phyloP scores from a whole-genome alignment of 176 grass and related monocot species.

The Dendrocalamus sinicus region DNA sequence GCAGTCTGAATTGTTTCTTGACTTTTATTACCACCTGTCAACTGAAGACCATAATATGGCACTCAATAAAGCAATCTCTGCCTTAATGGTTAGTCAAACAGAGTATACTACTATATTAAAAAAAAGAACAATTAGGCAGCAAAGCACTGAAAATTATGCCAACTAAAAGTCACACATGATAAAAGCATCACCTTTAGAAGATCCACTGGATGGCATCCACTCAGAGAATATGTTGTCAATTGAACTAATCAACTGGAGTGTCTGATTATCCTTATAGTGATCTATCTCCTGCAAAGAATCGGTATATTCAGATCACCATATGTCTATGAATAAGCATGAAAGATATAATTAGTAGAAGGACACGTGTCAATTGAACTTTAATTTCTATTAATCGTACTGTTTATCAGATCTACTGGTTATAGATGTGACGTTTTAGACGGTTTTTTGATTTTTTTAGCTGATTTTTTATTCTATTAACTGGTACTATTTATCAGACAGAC shows the following conservation, averaged over 20 bases:
- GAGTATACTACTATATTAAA: background rate
- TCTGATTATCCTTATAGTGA: background rate
- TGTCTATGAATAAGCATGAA: background rate
- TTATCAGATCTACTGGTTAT: too few species aligned
- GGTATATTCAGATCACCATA: background rate
- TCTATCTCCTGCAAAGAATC: constrained; percentile 2
- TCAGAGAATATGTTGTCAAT: background rate
- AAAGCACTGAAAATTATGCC: background rate
- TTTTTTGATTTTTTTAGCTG: too few species aligned
- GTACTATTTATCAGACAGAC: too few species aligned
- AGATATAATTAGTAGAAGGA: background rate
- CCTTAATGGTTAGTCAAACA: background rate
- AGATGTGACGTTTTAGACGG: too few species aligned
- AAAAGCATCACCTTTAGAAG: constrained; percentile 17
- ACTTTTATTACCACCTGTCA: constrained; percentile 15
- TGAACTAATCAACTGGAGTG: background rate
- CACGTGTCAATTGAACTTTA: too few species aligned
- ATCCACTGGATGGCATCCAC: constrained; percentile 14
- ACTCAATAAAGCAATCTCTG: background rate
- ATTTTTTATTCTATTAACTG: too few species aligned
- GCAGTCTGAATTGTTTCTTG: background rate
- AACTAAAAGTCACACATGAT: background rate
- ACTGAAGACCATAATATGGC: background rate
- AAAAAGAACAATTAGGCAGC: background rate
- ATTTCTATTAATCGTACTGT: too few species aligned